These are phyloP conservation scores for Phaseolus lunatus DNA, from an alignment of 306 rosid species.

Conservation along the genomic window DNA sequence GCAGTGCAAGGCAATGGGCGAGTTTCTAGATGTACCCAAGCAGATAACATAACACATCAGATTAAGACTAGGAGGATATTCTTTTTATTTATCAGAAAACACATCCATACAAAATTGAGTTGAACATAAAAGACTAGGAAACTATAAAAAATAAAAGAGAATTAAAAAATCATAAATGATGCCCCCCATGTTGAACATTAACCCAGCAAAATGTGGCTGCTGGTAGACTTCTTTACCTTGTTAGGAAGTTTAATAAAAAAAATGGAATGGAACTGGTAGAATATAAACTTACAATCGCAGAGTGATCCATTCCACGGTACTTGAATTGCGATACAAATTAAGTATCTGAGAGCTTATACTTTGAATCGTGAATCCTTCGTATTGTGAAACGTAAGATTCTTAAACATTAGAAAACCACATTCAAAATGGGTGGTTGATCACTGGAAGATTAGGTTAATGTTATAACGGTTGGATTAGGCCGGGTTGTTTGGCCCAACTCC, in stretches of 20 bases:
- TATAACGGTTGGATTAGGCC: no score
- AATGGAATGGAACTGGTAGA: constrained; percentile 8
- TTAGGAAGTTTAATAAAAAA: constrained; percentile 5
- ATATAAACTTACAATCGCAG: not conserved
- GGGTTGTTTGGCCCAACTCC: no score
- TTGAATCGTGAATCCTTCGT: no score
- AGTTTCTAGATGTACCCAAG: constrained; percentile 74
- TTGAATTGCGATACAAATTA: no score
- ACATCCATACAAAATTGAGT: constrained; percentile 30
- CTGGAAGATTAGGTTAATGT: no score
- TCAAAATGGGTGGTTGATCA: no score
- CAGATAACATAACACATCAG: constrained; percentile 40
- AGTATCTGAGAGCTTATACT: no score
- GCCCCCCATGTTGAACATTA: not conserved
- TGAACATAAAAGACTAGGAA: constrained; percentile 22
- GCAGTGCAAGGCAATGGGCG: constrained; percentile 76
- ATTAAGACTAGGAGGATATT: constrained; percentile 26
- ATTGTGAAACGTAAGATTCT: no score
- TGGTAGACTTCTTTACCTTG: constrained; percentile 24
- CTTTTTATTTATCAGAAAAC: constrained; percentile 14
- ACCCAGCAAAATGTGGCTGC: not conserved
- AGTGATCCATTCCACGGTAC: no score
- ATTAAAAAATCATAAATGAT: not conserved
- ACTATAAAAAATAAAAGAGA: not conserved
- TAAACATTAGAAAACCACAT: no score